Evolutionary conservation across 495 filamentous ascomycete species (phyloP), one percentile per base, ranked within the genome.

Genomic region (Penicillium canescens): DNA sequence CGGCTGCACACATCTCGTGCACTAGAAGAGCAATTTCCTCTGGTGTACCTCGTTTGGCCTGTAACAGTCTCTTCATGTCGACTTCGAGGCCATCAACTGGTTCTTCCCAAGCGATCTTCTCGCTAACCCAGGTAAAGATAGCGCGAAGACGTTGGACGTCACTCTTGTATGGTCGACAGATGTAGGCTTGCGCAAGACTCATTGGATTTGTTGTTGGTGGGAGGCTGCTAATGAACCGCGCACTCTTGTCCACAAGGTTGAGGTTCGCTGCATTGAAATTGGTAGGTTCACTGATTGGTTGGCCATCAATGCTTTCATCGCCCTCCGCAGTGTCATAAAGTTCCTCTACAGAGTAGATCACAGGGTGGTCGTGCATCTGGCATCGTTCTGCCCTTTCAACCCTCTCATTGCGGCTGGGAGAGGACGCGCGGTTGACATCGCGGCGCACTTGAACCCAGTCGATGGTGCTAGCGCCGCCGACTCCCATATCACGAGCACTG

Each of bases 401-500:
- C 13, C 87, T 82, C 68, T 99, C 94, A 51, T 94, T 94, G 48
- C 84, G 82, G 68, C 92, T 96, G 23, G 96, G 77, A 1, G 92
- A 92, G 61, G 96, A 98, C 11, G 93, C 92, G 13, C 94, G 82
- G 67, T 98, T 97, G 36, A 98, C 89, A 73, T 99, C 94, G 39
- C 93, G 83, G 42, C 94, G 86, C 23, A 98, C 91, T 66, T 97
- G 91, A 23, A 98, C 89, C 93, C 94, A 99, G 66, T 97, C 94
- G 21, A 88, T 84, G 26, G 79, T 70, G 36, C 70, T 80, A 40
- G 54, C 72, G 6, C 80, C 72, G 6, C 80, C 80, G 3, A 85
- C 70, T 4, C 85, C 90, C 78, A 86, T 86, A 35, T 93, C 89
- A 39, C 83, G 77, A 18, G 82, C 81, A 18, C 78, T 70, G 62